Base-by-base conservation (phyloP, 2,329 filamentous ascomycete genomes). In the Ascochyta koolunga region DNA sequence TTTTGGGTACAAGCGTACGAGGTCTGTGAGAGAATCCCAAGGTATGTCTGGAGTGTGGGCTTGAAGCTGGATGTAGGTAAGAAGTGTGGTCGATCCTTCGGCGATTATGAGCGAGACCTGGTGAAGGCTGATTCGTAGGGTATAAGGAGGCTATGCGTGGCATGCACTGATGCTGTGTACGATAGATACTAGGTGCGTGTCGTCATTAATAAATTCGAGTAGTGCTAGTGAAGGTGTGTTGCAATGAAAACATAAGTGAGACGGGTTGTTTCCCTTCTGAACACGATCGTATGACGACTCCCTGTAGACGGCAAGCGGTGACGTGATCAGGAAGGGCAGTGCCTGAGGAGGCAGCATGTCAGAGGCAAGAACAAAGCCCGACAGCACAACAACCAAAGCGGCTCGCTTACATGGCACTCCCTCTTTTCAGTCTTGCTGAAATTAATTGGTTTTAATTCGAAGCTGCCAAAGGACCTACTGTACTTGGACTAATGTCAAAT, bases 141-240 rank as follows among this genome's bases (percentile, higher is more conserved):
- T 50, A 31, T 32, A 54, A 29, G 31, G 51, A 41, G 39, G 40
- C 45, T 24, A 50, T 45, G 15, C 36, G 40, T 35, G 51, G 51
- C 45, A 50, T 54, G 21, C 40, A 54, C 35, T 21, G 16, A 16
- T 33, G 11, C 13, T n/a, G 18, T 37, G 16, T 18, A 4, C 4
- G 36, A 11, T 18, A 11, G n/a, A 15, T 41, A 18, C 22, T 41
- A 54, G 45, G 40, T 41, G n/a, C 27, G 15, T 5, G 19, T 44
- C 16, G 29, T 11, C 40, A 41, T 18, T 3, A 37, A 41, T 45
- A 16, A 31, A 13, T 7, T 18, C 15, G 29, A 16, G 6, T 13
- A 15, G 4, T 44, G 22, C n/a, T 44, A 35, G 36, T 24, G 27
- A 29, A 25, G 41, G 3, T n/a, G 16, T 32, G 5, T 15, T 27